phyloP scores from a whole-genome alignment of 192 early-diverging fungal species.

The Coemansia sp. region DNA sequence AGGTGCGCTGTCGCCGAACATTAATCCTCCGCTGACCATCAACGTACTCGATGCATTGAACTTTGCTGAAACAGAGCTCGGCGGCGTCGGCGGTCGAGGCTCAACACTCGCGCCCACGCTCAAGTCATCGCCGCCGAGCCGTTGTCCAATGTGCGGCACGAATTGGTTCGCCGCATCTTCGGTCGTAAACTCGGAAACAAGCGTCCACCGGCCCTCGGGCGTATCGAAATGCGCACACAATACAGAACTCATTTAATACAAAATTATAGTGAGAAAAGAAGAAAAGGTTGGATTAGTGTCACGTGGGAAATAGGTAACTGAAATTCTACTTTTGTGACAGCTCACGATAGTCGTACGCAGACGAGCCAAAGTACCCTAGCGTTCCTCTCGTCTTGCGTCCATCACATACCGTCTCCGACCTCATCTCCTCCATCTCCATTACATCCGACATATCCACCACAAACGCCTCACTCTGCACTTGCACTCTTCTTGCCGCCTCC shows the following conservation, averaged over 20 bases:
- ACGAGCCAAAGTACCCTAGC: conserved; percentile 19
- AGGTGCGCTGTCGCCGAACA: conserved; percentile 18
- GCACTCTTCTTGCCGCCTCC: conserved; percentile 16
- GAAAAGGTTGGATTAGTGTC: no score
- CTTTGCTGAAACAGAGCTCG: conserved; percentile 8
- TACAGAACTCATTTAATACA: background rate
- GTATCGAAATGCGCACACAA: conserved; percentile 38
- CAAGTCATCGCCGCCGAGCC: conserved; percentile 39
- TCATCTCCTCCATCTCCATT: conserved; percentile 14
- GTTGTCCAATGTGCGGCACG: conserved; percentile 29
- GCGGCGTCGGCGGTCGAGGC: background rate
- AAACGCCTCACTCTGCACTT: conserved; percentile 8
- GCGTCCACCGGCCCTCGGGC: conserved; percentile 47
- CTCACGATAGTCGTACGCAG: conserved; percentile 9
- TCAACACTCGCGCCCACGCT: conserved; percentile 21
- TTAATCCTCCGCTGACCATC: conserved; percentile 33
- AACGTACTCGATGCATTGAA: conserved; percentile 31
- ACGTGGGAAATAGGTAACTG: no score
- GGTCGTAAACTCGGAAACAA: conserved; percentile 38
- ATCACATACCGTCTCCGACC: background rate
- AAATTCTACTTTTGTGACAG: background rate
- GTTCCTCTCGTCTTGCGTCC: background rate
- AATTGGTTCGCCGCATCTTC: conserved; percentile 55
- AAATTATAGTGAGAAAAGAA: background rate
- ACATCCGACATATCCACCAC: conserved; percentile 35